phyloP scores from a whole-genome alignment of 345 rosid species.

The Rhizophora mangle region DNA sequence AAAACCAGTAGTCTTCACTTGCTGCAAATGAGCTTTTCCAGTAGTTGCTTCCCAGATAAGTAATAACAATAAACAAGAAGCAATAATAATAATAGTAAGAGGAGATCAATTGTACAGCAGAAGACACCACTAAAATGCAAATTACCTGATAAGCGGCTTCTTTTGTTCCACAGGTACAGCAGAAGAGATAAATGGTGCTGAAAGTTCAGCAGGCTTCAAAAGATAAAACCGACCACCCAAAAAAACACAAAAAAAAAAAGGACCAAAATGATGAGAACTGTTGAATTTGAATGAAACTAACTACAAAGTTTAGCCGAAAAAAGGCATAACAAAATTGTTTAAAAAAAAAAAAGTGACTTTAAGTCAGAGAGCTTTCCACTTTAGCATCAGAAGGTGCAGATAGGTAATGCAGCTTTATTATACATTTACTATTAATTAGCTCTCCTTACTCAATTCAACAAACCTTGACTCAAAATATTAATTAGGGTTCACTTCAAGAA shows the following conservation, averaged over 20 bases:
- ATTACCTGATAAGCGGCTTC: conserved; percentile 81
- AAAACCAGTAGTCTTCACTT: not conserved
- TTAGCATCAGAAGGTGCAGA: too few relatives aligned
- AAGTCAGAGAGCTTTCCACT: not conserved
- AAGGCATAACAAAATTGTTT: not conserved
- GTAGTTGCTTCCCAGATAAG: not conserved
- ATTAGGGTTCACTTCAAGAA: too few relatives aligned
- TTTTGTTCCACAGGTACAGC: conserved; percentile 42
- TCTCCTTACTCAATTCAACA: too few relatives aligned
- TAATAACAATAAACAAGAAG: too few relatives aligned
- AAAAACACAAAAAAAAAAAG: not conserved
- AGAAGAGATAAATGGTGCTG: conserved; percentile 30
- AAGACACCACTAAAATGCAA: not conserved
- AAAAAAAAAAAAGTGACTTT: not conserved
- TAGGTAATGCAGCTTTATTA: too few relatives aligned
- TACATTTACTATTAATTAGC: too few relatives aligned
- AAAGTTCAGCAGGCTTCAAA: conserved; percentile 55
- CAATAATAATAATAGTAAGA: too few relatives aligned
- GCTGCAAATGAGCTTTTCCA: not conserved
- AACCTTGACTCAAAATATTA: too few relatives aligned
- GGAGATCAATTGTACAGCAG: too few relatives aligned
- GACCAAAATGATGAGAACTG: not conserved
- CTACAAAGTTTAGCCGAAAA: too few relatives aligned
- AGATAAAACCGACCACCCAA: conserved; percentile 13
- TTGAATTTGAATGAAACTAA: not conserved